Evolutionary conservation across 345 rosid species (phyloP).

Genomic region (Euphorbia pulcherrima): DNA sequence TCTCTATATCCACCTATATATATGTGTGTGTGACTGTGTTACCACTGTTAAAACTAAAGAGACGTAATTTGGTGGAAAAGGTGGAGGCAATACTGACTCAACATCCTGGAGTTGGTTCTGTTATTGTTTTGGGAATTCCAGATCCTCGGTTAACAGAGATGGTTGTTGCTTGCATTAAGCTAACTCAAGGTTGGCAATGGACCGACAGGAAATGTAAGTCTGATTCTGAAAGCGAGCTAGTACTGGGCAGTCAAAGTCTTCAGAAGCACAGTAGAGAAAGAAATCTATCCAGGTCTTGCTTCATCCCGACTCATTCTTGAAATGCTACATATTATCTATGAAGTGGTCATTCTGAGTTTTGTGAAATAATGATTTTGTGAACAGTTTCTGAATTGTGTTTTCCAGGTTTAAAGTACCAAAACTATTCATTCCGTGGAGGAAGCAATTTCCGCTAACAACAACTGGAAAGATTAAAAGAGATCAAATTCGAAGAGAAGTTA

Average conservation of each 20-base stretch:
- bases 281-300: conserved; percentile 54
- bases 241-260: conserved; percentile 51
- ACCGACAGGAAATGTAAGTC: conserved; percentile 25
- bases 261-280: conserved; percentile 41
- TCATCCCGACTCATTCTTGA: neutral
- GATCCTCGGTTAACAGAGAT: conserved; percentile 61
- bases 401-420: conserved; percentile 85
- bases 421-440: conserved; percentile 53
- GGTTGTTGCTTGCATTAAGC: conserved; percentile 64
- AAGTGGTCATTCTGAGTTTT: neutral
- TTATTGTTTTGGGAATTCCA: conserved; percentile 56
- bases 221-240: conserved; percentile 11
- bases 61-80: conserved; percentile 26
- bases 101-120: conserved; percentile 58
- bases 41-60: neutral
- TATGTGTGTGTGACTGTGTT: too few relatives aligned
- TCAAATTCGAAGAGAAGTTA: conserved; percentile 47
- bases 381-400: conserved; percentile 10
- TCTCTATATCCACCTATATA: neutral
- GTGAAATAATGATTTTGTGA: neutral
- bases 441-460: conserved; percentile 59
- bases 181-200: conserved; percentile 65
- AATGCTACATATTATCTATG: neutral
- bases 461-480: conserved; percentile 73
- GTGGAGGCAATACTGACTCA: conserved; percentile 53